Evolutionary conservation across 345 rosid genomes (phyloP).

Genomic region (Iberis pinnata): DNA sequence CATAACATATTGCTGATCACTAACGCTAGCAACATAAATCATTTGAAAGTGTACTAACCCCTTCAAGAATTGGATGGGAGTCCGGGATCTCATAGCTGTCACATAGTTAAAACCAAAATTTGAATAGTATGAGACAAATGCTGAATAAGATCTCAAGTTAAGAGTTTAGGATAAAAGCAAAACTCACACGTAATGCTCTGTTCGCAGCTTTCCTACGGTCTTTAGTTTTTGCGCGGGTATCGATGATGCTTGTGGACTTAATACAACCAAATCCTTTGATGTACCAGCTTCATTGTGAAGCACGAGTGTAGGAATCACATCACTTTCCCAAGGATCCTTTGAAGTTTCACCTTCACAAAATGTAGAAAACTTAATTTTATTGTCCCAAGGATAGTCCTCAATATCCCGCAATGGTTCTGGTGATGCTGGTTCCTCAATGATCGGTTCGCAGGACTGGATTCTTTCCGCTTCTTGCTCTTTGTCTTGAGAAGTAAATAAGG

Average conservation of each 20-base stretch:
- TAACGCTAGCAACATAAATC: too few relatives aligned
- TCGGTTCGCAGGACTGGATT: slow-evolving; percentile 43
- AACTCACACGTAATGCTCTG: slow-evolving; percentile 91
- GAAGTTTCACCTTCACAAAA: slow-evolving; percentile 16
- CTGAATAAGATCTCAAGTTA: not conserved
- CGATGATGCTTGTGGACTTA: slow-evolving; percentile 50
- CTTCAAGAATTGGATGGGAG: slow-evolving; percentile 58
- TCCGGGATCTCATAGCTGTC: slow-evolving; percentile 86
- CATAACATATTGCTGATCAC: too few relatives aligned
- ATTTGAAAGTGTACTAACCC: slow-evolving; percentile 44
- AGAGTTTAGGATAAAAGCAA: not conserved
- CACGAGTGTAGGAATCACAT: slow-evolving; percentile 49
- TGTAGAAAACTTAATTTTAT: slow-evolving; percentile 50
- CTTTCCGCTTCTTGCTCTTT: not conserved
- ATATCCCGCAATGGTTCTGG: slow-evolving; percentile 59
- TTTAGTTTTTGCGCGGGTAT: slow-evolving; percentile 64
- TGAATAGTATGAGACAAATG: not conserved
- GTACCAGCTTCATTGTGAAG: slow-evolving; percentile 47
- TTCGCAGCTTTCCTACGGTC: slow-evolving; percentile 54
- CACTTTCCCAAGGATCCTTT: slow-evolving; percentile 40
- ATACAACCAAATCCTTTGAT: slow-evolving; percentile 68
- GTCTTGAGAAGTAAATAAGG: slow-evolving; percentile 36
- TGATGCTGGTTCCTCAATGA: slow-evolving; percentile 73
- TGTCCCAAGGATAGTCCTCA: slow-evolving; percentile 49
- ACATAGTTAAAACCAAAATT: slow-evolving; percentile 8